These are phyloP conservation scores for Aurifilum marmelostoma DNA, from an alignment of 2,329 filamentous ascomycete genomes.

Conservation along the genomic window DNA sequence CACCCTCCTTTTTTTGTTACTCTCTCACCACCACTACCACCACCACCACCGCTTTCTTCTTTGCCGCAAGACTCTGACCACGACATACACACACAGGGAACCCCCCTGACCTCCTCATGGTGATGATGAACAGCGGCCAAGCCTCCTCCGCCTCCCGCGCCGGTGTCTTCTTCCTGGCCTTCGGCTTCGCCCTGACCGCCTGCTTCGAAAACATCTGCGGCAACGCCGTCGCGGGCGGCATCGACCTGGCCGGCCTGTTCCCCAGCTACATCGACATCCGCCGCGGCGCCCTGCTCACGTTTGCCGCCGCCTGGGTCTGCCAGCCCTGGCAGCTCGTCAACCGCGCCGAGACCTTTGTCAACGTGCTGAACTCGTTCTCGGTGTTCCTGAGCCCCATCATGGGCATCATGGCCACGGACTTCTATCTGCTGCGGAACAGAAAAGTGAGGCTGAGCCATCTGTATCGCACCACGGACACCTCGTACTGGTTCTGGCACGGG, in stretches of 20 bases:
- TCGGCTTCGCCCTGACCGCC: constrained; percentile 45
- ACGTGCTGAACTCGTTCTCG: constrained; percentile 44
- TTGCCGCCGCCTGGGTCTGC: constrained; percentile 37
- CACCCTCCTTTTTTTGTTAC: neutral
- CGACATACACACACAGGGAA: neutral
- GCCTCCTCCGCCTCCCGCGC: constrained; percentile 39
- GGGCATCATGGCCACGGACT: constrained; percentile 44
- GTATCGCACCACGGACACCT: constrained; percentile 40
- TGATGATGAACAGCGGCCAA: constrained; percentile 48
- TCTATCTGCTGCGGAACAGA: constrained; percentile 40
- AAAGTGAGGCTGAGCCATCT: constrained; percentile 42
- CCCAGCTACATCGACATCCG: constrained; percentile 38
- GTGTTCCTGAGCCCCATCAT: constrained; percentile 45
- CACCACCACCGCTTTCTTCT: no score
- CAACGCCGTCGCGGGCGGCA: constrained; percentile 38
- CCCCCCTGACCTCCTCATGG: constrained; percentile 47
- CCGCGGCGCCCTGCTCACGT: constrained; percentile 40
- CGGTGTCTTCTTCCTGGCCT: constrained; percentile 37
- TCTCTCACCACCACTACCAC: neutral
- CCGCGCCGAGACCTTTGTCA: constrained; percentile 36
- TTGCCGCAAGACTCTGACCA: neutral
- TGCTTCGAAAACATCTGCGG: constrained; percentile 45
- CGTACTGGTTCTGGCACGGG: constrained; percentile 49
- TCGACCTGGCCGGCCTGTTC: constrained; percentile 33
- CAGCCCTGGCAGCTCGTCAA: constrained; percentile 41